Evolutionary conservation across 2,329 filamentous ascomycete genomes (phyloP).

Genomic region (Exophiala xenobiotica): DNA sequence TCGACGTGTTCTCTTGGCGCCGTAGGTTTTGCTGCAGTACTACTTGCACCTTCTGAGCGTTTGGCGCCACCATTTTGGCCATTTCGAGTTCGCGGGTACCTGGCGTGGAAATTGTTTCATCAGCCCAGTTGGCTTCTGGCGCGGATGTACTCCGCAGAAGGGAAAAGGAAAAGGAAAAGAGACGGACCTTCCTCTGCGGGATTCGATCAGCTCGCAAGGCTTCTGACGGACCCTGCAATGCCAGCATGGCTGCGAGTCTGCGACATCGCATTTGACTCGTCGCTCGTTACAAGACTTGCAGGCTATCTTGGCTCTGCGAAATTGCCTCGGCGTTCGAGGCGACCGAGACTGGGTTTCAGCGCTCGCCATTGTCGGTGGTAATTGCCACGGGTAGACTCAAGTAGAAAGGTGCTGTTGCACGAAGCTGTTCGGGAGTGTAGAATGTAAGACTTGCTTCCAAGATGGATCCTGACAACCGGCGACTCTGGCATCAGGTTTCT

Average conservation of each 20-base stretch:
- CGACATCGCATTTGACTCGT: conserved; percentile 28
- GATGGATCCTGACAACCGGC: too few relatives aligned
- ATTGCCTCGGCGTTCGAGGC: too few relatives aligned
- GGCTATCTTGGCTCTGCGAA: conserved; percentile 18
- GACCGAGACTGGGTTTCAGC: too few relatives aligned
- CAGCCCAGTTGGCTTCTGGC: conserved; percentile 3
- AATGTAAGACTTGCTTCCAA: too few relatives aligned
- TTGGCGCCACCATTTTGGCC: not conserved
- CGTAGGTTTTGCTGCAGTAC: too few relatives aligned
- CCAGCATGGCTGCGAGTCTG: conserved; percentile 21
- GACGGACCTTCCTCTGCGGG: conserved; percentile 26
- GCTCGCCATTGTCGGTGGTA: too few relatives aligned
- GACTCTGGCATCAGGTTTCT: too few relatives aligned
- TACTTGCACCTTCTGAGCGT: not conserved
- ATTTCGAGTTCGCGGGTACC: not conserved
- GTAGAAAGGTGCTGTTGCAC: too few relatives aligned
- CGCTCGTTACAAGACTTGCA: conserved; percentile 23
- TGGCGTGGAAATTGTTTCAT: not conserved
- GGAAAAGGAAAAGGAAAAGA: too few relatives aligned
- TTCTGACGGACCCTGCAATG: conserved; percentile 18
- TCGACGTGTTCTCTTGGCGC: too few relatives aligned
- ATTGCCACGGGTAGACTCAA: too few relatives aligned
- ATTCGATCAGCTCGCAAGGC: conserved; percentile 24
- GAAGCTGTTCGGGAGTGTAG: too few relatives aligned
- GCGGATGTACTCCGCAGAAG: not conserved